Base-by-base conservation (phyloP, 2,329 filamentous ascomycete species). In the Penicillium sp. region DNA sequence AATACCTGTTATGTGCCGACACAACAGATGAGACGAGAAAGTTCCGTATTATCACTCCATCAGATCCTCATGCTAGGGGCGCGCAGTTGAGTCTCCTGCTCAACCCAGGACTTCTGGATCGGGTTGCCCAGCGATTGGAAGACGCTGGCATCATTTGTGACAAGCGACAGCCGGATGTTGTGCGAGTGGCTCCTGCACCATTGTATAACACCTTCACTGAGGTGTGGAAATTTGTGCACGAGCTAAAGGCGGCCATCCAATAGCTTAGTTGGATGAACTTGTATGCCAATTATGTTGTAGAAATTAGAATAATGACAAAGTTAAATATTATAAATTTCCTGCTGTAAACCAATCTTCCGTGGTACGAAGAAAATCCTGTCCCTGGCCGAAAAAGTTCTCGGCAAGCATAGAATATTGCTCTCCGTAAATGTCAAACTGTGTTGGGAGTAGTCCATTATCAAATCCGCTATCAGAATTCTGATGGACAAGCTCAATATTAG, bases 181-280 rank as follows among this genome's bases (percentile, higher is more conserved):
- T 96, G 35, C 79, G 91, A 2, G 85, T 94, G 0, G 90, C 91
- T 1, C 91, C 91, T 1, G 86, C 87, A 48, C 90, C 91, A 3
- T 71, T 96, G 62, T 96, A 95, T 72, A 92, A 92, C 67, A 85
- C 82, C 1, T 95, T 88, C 68, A 80, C 81, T 59, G 91, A 96
- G 67, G 84, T 91, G 3, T 84, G 73, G 73, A 68, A 65, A 5
- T 90, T 89, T 67, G 70, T 71, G 30, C 56, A 68, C 52, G 62
- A 66, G 21, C 66, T 73, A 47, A 70, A 66, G 60, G 61, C 60
- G n/a, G 68, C 71, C 14, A 35, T 58, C 14, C 51, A 48, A 46
- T 50, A 30, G 52, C 8, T 23, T 55, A 46, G 26, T 23, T 26
- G 2, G 9, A 16, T 18, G 18, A 5, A 33, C 11, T 3, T n/a